phyloP scores from a whole-genome alignment of 2,329 filamentous ascomycete species.

The Colletotrichum siamense region DNA sequence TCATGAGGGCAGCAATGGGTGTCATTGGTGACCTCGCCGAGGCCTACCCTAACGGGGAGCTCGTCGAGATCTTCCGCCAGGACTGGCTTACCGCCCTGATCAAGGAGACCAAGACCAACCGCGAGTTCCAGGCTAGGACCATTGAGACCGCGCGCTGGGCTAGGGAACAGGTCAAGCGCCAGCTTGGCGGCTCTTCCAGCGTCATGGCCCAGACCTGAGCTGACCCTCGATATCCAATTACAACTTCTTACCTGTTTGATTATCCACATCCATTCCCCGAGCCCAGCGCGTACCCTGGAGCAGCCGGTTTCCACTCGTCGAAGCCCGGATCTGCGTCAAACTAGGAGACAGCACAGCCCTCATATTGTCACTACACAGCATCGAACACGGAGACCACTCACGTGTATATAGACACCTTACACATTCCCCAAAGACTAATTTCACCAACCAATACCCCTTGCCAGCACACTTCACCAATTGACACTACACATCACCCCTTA shows the following conservation, averaged over 20 bases:
- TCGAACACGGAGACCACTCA: slow-evolving; percentile 16
- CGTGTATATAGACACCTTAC: slow-evolving; percentile 25
- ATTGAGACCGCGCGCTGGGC: slow-evolving; percentile 97
- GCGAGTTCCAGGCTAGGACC: slow-evolving; percentile 84
- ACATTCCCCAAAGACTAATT: slow-evolving; percentile 22
- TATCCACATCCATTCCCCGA: slow-evolving; percentile 8
- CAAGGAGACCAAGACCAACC: slow-evolving; percentile 88
- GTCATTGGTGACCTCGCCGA: slow-evolving; percentile 97
- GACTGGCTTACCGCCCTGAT: slow-evolving; percentile 92
- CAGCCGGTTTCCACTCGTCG: slow-evolving; percentile 16
- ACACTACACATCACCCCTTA: slow-evolving; percentile 14
- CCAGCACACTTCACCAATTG: slow-evolving; percentile 14
- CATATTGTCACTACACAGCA: slow-evolving; percentile 22
- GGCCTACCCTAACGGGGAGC: slow-evolving; percentile 89
- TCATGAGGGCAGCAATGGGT: slow-evolving; percentile 95
- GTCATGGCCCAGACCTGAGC: slow-evolving; percentile 58
- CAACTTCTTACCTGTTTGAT: slow-evolving; percentile 19
- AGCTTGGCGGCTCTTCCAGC: slow-evolving; percentile 63
- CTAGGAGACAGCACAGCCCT: slow-evolving; percentile 22
- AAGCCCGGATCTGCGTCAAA: slow-evolving; percentile 20
- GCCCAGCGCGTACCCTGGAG: slow-evolving; percentile 16
- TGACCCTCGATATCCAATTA: not conserved
- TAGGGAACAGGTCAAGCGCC: slow-evolving; percentile 95
- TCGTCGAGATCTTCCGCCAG: slow-evolving; percentile 82
- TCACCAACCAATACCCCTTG: slow-evolving; percentile 23